Conservation (phyloP, 1,284 basidiomycete genomes). For the Boletellus deceptivus region DNA sequence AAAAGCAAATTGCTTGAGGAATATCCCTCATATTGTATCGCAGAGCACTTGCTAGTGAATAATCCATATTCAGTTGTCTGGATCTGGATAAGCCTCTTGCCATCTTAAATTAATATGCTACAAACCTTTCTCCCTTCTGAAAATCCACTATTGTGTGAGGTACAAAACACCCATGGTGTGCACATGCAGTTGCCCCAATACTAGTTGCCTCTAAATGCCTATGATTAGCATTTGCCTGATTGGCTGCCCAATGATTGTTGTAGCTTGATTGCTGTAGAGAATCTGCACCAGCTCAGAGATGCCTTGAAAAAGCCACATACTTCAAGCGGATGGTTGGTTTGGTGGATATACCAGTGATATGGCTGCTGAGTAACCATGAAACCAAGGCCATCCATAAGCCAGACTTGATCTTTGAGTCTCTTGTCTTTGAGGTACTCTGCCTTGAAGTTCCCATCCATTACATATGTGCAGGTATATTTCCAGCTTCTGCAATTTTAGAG, state of each 20-base stretch:
- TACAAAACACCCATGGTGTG: slow-evolving; percentile 1
- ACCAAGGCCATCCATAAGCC: too few species aligned
- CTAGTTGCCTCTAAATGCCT: slow-evolving; percentile 6
- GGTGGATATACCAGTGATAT: too few species aligned
- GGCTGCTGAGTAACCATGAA: too few species aligned
- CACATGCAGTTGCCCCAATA: neutral
- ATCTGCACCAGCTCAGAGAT: too few species aligned
- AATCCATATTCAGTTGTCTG: slow-evolving; percentile 26
- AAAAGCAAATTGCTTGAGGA: neutral
- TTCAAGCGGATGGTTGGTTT: too few species aligned
- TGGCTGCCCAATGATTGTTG: slow-evolving; percentile 11
- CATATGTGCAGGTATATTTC: too few species aligned
- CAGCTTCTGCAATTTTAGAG: too few species aligned
- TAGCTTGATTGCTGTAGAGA: neutral
- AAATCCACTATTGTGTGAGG: neutral
- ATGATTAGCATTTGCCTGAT: neutral
- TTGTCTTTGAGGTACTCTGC: too few species aligned
- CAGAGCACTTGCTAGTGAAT: slow-evolving; percentile 11
- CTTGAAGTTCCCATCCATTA: too few species aligned
- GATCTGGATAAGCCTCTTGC: neutral
- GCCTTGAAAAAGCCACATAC: too few species aligned
- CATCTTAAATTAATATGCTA: too few species aligned
- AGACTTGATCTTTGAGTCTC: too few species aligned
- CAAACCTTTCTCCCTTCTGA: neutral
- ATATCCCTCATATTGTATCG: neutral